Base-by-base conservation (phyloP, 352 stramenopile species). In the Hyaloperonospora arabidopsidis region DNA sequence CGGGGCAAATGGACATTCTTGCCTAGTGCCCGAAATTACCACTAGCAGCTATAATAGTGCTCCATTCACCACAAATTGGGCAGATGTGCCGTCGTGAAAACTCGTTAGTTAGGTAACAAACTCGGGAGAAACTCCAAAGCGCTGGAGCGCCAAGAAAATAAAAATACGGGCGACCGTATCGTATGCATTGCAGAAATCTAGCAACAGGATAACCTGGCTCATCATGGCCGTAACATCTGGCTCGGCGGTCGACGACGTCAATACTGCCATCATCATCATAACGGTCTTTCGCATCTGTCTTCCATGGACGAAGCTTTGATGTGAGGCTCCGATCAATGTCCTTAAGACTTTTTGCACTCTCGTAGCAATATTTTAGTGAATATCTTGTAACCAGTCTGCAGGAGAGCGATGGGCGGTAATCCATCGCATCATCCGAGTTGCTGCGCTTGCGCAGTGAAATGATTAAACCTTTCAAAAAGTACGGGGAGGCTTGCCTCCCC, bases 311-410 rank as follows among this genome's bases (percentile, higher is more conserved):
- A 52, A 43, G 0, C 34, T 18, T 34, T 35, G 32, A 8, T 45
- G 46, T 3, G 34, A 52, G 1, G 11, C 11, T 5, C 12, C 35
- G 15, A 41, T 15, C 35, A 41, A 18, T 52, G 0, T 45, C 14
- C 46, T 17, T 10, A 14, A 43, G 10, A 18, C 5, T 19, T 14
- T 6, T 52, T 44, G n/a, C n/a, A 34, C 3, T 13, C 46, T 1
- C 11, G 46, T 52, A 1, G 46, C 46, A 8, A 52, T 43, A 52
- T 22, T 40, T 44, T 32, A 32, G 35, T 25, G 12, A 34, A 43
- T n/a, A 32, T 32, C n/a, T 52, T 52, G 28, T 44, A 52, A 5
- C 46, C 13, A 6, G 35, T 18, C 11, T 41, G 35, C 5, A 41
- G 35, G 3, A 41, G 11, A 18, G 15, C 12, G 15, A 41, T 15